Evolutionary conservation across 2,329 filamentous ascomycete species (phyloP).

Genomic region (Fusarium buharicum): DNA sequence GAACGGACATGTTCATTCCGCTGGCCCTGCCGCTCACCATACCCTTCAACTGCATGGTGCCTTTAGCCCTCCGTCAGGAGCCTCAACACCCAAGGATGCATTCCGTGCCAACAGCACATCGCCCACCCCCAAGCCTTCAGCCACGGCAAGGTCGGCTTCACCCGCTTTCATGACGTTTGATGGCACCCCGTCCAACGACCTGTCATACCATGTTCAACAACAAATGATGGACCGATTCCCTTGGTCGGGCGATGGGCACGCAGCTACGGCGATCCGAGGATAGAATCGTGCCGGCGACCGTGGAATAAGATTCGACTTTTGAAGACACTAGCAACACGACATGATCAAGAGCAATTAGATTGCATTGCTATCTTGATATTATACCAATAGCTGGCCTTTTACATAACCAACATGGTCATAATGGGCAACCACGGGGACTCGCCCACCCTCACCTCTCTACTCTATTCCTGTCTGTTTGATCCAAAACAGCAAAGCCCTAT

Average conservation of each 20-base stretch:
- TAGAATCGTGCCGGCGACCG: constrained; percentile 44
- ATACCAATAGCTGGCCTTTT: constrained; percentile 12
- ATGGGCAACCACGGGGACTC: constrained; percentile 1
- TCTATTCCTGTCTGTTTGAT: constrained; percentile 35
- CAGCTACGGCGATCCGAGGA: constrained; percentile 60
- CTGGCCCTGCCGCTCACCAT: constrained; percentile 56
- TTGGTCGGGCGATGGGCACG: constrained; percentile 59
- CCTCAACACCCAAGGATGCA: constrained; percentile 45
- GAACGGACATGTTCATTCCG: constrained; percentile 43
- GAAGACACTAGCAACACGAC: constrained; percentile 14
- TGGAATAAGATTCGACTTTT: constrained; percentile 22
- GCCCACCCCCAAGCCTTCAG: constrained; percentile 50
- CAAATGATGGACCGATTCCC: constrained; percentile 60
- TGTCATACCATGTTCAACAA: constrained; percentile 53
- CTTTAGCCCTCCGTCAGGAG: constrained; percentile 32
- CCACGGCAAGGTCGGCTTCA: constrained; percentile 56
- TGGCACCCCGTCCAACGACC: constrained; percentile 58
- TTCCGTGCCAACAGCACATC: constrained; percentile 40
- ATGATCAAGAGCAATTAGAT: constrained; percentile 16
- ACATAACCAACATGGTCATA: constrained; percentile 5
- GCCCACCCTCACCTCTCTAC: constrained; percentile 11
- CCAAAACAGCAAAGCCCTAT: constrained; percentile 33
- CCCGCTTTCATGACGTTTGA: constrained; percentile 59
- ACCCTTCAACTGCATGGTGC: constrained; percentile 48
- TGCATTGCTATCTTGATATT: constrained; percentile 31